Conservation (phyloP, 1,139 yeast species). For the Sugiyamaella novakii region DNA sequence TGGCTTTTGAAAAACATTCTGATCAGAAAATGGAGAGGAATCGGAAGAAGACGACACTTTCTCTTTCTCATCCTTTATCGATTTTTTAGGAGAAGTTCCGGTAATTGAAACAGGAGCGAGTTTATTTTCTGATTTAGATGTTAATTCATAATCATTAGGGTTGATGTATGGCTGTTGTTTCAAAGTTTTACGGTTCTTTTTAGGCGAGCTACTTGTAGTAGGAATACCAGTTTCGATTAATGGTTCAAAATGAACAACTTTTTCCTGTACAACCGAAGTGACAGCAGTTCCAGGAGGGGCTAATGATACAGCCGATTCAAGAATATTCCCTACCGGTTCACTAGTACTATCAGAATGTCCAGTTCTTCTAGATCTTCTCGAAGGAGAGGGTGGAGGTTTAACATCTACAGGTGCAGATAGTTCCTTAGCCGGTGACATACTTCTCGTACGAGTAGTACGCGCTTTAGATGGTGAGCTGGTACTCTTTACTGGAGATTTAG, state of each 20-base stretch:
- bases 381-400: slow-evolving; percentile 10
- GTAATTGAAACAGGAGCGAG: slow-evolving; percentile 6
- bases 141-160: slow-evolving; percentile 7
- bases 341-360: background rate
- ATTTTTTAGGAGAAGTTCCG: slow-evolving; percentile 16
- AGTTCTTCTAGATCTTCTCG: slow-evolving; percentile 6
- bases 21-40: slow-evolving; percentile 39
- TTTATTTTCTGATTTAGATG: background rate
- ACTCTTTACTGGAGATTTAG: slow-evolving; percentile 30
- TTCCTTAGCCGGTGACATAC: slow-evolving; percentile 15
- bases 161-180: slow-evolving; percentile 5
- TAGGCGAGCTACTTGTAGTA: slow-evolving; percentile 9
- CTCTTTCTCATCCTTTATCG: slow-evolving; percentile 19
- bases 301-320: slow-evolving; percentile 8
- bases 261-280: background rate
- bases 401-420: background rate
- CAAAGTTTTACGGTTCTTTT: slow-evolving; percentile 10
- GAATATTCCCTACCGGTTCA: slow-evolving; percentile 5
- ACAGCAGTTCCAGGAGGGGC: slow-evolving; percentile 1
- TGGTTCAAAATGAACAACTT: background rate
- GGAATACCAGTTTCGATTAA: background rate
- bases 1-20: slow-evolving; percentile 49
- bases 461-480: slow-evolving; percentile 5
- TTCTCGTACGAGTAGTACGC: slow-evolving; percentile 13
- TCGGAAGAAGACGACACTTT: background rate